These are phyloP conservation scores for Lichtheimia ornata DNA, from an alignment of 371 early-diverging fungal genomes.

Conservation along the genomic window DNA sequence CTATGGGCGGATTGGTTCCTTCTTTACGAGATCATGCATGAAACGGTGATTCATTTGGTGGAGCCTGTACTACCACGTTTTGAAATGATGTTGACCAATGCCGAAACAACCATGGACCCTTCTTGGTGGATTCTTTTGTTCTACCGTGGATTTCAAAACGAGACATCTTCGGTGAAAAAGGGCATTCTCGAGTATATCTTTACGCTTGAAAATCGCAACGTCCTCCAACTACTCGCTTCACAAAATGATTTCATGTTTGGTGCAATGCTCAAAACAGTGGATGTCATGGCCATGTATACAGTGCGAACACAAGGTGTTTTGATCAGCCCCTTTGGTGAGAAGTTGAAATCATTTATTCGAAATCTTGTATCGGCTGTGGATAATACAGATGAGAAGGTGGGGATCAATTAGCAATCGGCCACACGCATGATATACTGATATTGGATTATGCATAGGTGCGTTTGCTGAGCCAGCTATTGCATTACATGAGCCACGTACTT, in stretches of 20 bases:
- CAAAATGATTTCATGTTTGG: constrained; percentile 45
- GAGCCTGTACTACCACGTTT: constrained; percentile 50
- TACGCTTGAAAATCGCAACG: constrained; percentile 20
- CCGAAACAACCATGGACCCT: constrained; percentile 26
- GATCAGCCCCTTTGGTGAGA: constrained; percentile 50
- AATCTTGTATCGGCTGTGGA: constrained; percentile 22
- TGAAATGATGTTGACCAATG: constrained; percentile 25
- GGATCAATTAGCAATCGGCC: not conserved
- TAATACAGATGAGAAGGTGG: constrained; percentile 24
- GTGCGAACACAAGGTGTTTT: constrained; percentile 45
- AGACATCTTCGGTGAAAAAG: constrained; percentile 39
- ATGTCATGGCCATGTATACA: constrained; percentile 31
- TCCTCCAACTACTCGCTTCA: constrained; percentile 27
- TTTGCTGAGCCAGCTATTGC: constrained; percentile 39
- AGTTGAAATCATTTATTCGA: constrained; percentile 29
- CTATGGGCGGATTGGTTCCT: constrained; percentile 64
- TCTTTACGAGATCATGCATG: constrained; percentile 59
- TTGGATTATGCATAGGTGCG: constrained; percentile 5
- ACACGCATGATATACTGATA: not conserved
- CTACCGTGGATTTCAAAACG: constrained; percentile 47
- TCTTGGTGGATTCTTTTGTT: constrained; percentile 50
- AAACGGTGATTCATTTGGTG: constrained; percentile 55
- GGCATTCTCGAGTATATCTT: constrained; percentile 44
- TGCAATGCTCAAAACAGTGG: constrained; percentile 37
- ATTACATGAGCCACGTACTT: constrained; percentile 43